These are phyloP conservation scores for Phylloporus rhodoxanthus DNA, from an alignment of 768 basidiomycete species.

Conservation along the genomic window DNA sequence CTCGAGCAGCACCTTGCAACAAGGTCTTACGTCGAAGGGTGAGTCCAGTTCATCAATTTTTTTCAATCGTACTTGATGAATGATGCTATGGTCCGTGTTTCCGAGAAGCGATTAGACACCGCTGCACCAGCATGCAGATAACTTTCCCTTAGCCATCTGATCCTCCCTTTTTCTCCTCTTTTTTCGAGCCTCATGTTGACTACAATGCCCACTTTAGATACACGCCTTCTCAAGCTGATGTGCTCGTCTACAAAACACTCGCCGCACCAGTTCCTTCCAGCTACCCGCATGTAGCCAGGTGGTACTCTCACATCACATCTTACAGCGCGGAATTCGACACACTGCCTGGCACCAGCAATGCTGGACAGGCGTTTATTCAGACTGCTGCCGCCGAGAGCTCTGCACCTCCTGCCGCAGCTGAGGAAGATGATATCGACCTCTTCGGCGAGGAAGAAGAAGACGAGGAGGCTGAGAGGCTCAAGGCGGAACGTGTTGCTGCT, in stretches of 20 bases:
- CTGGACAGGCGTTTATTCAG: slow-evolving; percentile 67
- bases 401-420: slow-evolving; percentile 39
- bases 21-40: slow-evolving; percentile 91
- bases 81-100: slow-evolving; percentile 94
- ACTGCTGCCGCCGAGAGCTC: slow-evolving; percentile 38
- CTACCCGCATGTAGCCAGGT: slow-evolving; percentile 74
- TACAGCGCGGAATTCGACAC: slow-evolving; percentile 71
- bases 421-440: slow-evolving; percentile 75
- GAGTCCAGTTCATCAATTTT: slow-evolving; percentile 33
- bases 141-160: slow-evolving; percentile 71
- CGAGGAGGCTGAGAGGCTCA: slow-evolving; percentile 79
- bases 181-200: slow-evolving; percentile 5
- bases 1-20: slow-evolving; percentile 85
- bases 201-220: slow-evolving; percentile 46
- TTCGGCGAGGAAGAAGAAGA: slow-evolving; percentile 84
- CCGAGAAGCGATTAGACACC: slow-evolving; percentile 93
- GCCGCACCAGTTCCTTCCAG: slow-evolving; percentile 55
- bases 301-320: slow-evolving; percentile 93
- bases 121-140: slow-evolving; percentile 74
- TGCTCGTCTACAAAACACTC: slow-evolving; percentile 83
- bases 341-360: slow-evolving; percentile 81
- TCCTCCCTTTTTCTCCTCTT: slow-evolving; percentile 10
- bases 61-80: slow-evolving; percentile 50
- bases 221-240: slow-evolving; percentile 91
- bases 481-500: slow-evolving; percentile 87